These are phyloP conservation scores for Apiotrichum siamense DNA, from an alignment of 1,284 basidiomycete species.

Conservation along the genomic window DNA sequence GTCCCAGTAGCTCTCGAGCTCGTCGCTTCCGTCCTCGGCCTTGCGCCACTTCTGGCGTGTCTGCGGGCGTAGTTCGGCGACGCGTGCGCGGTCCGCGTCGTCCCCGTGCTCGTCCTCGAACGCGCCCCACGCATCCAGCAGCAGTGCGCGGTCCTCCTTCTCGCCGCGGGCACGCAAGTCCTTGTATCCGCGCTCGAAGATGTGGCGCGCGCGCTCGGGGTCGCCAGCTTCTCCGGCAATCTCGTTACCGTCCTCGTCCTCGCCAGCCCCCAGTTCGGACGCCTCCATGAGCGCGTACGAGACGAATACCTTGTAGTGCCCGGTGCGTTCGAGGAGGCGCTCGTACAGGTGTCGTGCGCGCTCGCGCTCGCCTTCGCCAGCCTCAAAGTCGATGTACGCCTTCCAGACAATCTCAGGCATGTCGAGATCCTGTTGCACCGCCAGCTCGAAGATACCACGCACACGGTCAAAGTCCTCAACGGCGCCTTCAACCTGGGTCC, in stretches of 20 bases:
- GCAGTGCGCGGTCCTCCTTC: constrained; percentile 83
- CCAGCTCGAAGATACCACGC: constrained; percentile 92
- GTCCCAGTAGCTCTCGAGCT: constrained; percentile 85
- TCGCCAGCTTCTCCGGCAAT: constrained; percentile 66
- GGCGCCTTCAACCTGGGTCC: constrained; percentile 87
- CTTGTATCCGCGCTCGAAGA: constrained; percentile 81
- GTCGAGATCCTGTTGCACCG: constrained; percentile 86
- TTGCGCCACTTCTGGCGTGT: constrained; percentile 77
- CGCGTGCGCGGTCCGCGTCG: constrained; percentile 62
- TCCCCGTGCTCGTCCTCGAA: constrained; percentile 77
- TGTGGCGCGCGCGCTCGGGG: constrained; percentile 59
- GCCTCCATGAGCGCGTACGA: constrained; percentile 51
- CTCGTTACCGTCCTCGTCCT: constrained; percentile 66
- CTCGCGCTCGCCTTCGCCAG: constrained; percentile 78
- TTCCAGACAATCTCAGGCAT: constrained; percentile 98
- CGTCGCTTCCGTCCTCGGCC: constrained; percentile 73
- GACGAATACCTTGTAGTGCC: constrained; percentile 75
- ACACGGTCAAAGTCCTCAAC: constrained; percentile 88
- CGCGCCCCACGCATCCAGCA: constrained; percentile 88
- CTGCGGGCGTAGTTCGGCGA: constrained; percentile 83
- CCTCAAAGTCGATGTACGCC: constrained; percentile 91
- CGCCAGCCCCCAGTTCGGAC: constrained; percentile 52
- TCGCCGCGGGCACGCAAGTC: constrained; percentile 71
- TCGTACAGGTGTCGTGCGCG: constrained; percentile 82
- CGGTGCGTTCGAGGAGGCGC: constrained; percentile 75